Percentiles rank a stretch among this genome's conserved stretches.
Evolutionary conservation across 1,284 basidiomycete genomes (phyloP).

Genomic region (Marasmius fiardii): DNA sequence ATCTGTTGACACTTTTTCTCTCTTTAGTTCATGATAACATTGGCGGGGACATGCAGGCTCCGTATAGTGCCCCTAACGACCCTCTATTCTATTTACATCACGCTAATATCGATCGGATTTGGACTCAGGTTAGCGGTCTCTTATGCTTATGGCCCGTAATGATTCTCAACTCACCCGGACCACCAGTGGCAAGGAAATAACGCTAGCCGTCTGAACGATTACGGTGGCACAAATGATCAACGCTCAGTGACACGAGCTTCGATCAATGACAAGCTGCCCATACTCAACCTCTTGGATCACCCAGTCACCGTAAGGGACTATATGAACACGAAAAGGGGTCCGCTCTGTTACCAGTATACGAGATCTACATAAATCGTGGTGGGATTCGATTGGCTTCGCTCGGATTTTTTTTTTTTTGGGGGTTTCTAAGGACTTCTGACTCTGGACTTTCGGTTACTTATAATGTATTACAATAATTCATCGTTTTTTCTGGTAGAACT

Average conservation of each 20-base stretch:
- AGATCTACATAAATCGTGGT: too few species aligned
- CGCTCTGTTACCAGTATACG: slow-evolving; percentile 1
- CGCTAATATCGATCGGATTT: background rate
- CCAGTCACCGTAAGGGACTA: background rate
- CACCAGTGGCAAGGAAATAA: background rate
- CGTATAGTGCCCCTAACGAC: background rate
- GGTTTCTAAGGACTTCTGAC: too few species aligned
- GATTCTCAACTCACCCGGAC: background rate
- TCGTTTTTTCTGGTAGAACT: too few species aligned
- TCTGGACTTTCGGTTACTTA: too few species aligned
- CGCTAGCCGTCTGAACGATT: background rate
- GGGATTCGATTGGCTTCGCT: too few species aligned
- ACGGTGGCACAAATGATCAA: background rate
- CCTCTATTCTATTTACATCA: background rate
- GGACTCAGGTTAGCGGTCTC: background rate
- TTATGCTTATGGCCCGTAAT: background rate
- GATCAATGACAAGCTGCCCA: background rate
- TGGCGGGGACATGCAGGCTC: background rate
- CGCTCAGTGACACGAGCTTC: background rate
- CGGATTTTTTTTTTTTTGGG: too few species aligned
- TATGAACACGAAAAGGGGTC: background rate
- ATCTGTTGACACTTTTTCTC: background rate
- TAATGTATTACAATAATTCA: too few species aligned
- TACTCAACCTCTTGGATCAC: background rate
- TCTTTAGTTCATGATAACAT: background rate